Evolutionary conservation across 2,329 filamentous ascomycete genomes (phyloP).

Genomic region (Xylariaceae sp.): DNA sequence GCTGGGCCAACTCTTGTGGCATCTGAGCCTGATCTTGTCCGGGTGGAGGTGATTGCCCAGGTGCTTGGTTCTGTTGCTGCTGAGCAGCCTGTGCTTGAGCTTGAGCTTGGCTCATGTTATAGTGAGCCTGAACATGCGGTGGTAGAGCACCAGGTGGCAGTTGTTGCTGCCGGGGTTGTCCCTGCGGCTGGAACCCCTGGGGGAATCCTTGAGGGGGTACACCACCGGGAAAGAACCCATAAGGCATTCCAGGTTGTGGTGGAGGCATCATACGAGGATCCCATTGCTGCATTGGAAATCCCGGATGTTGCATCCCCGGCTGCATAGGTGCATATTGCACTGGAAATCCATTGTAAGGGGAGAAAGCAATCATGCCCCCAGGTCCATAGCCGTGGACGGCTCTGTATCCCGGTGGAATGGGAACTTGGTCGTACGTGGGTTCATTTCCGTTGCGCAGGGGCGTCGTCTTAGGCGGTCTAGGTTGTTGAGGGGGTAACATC

Average conservation of each 20-base stretch:
- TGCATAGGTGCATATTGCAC: conserved; percentile 15
- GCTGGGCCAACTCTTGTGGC: too few relatives aligned
- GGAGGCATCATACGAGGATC: conserved; percentile 20
- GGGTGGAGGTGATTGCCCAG: too few relatives aligned
- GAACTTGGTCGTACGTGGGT: conserved; percentile 29
- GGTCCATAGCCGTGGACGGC: conserved; percentile 31
- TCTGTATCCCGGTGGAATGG: conserved; percentile 32
- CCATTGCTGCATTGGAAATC: conserved; percentile 19
- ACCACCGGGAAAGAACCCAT: conserved; percentile 6
- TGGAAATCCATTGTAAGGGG: conserved; percentile 25
- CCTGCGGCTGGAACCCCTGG: conserved; percentile 12
- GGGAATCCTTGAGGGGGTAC: conserved; percentile 1
- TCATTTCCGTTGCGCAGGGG: conserved; percentile 17
- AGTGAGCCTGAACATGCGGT: background rate
- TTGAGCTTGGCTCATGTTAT: background rate
- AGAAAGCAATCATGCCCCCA: conserved; percentile 22
- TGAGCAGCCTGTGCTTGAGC: background rate
- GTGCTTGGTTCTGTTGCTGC: background rate
- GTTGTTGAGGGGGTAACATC: conserved; percentile 11
- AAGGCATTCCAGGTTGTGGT: conserved; percentile 9
- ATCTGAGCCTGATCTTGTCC: too few relatives aligned
- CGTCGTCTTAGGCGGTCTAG: conserved; percentile 8
- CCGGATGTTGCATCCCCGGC: conserved; percentile 5
- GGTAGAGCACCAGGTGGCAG: conserved; percentile 3
- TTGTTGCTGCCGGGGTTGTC: conserved; percentile 6